Base-by-base conservation (phyloP, 2,329 filamentous ascomycete genomes). In the Huntiella bhutanensis region DNA sequence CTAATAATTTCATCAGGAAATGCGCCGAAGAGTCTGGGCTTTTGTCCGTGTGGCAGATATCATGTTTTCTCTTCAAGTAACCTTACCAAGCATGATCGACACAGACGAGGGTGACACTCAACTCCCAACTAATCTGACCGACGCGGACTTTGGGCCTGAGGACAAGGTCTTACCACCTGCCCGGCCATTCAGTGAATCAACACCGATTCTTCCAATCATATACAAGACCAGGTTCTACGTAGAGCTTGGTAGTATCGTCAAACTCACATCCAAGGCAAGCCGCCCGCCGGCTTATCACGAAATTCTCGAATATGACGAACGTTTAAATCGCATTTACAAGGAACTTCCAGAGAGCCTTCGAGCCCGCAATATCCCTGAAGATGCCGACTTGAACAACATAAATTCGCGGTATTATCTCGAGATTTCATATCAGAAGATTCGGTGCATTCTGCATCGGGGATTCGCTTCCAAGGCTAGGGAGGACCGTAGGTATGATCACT, bases 361-460 rank as follows among this genome's bases (percentile, higher is more conserved):
- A 79, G 36, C 43, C 12, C 33, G 32, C 0, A 69, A 93, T 49
- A 80, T 87, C 49, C 80, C 84, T 47, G 78, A 75, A 4, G 69
- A 77, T 41, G 87, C 94, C 55, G 78, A 92, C 13, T 77, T 91
- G 59, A 82, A 84, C 19, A 72, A 91, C 50, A 78, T 95, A 49
- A 80, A 93, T 65, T 81, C 87, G 44, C 77, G 87, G 22, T 87
- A 86, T 58, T 82, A 81, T 48, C 65, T 95, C 32, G 83, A 91
- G 51, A 79, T 91, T 43, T 64, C 95, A 4, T 93, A 86, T 57
- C 77, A 92, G 52, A 94, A 93, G 62, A 82, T 86, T 13, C 71
- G 93, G 55, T 92, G 85, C 55, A 73, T 94, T 16, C 71, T 98
- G 35, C 91, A 98, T 60, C 74, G 86, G 43, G 86, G 86, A 52